A percentile compares a stretch with the other conserved stretches of the same genome.
phyloP scores from a whole-genome alignment of 2,329 filamentous ascomycete species.

The Paraphoma chrysanthemicola region DNA sequence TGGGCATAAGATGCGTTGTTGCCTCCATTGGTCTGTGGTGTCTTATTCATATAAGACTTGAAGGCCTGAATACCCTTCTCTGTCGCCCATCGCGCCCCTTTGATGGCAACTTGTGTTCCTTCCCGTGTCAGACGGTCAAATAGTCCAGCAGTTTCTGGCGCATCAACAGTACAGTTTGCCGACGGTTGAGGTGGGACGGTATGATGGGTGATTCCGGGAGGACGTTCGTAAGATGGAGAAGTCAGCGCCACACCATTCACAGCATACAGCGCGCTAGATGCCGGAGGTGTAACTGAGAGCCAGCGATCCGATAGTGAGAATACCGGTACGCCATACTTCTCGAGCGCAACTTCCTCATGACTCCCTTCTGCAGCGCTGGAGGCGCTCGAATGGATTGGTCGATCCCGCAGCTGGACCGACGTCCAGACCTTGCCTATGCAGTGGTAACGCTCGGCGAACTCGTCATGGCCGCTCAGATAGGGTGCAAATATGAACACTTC shows the following conservation, averaged over 20 bases:
- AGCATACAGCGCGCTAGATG: constrained; percentile 73
- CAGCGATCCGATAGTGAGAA: constrained; percentile 74
- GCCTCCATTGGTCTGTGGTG: constrained; percentile 24
- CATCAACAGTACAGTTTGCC: constrained; percentile 72
- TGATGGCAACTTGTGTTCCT: constrained; percentile 78
- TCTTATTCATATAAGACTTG: constrained; percentile 78
- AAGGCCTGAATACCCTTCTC: constrained; percentile 79
- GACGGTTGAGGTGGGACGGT: constrained; percentile 73
- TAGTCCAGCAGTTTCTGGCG: constrained; percentile 74
- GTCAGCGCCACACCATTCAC: constrained; percentile 70
- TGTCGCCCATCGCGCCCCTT: constrained; percentile 76
- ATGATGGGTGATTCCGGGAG: constrained; percentile 63
- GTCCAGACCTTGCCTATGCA: constrained; percentile 96
- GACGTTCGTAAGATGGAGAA: constrained; percentile 58
- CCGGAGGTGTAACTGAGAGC: constrained; percentile 78
- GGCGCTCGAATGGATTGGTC: constrained; percentile 38
- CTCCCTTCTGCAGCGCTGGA: constrained; percentile 46
- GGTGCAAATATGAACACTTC: constrained; percentile 79
- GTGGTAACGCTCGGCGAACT: constrained; percentile 54
- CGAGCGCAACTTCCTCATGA: constrained; percentile 38
- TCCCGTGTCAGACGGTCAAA: constrained; percentile 80
- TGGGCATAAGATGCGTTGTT: constrained; percentile 29
- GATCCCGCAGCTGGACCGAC: constrained; percentile 67
- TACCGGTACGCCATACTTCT: constrained; percentile 66
- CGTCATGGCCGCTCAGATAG: constrained; percentile 33